Percentiles rank a stretch among this genome's conserved stretches.
These are phyloP conservation scores for Entonaema liquescens DNA, from an alignment of 495 filamentous ascomycete species.

Conservation along the genomic window DNA sequence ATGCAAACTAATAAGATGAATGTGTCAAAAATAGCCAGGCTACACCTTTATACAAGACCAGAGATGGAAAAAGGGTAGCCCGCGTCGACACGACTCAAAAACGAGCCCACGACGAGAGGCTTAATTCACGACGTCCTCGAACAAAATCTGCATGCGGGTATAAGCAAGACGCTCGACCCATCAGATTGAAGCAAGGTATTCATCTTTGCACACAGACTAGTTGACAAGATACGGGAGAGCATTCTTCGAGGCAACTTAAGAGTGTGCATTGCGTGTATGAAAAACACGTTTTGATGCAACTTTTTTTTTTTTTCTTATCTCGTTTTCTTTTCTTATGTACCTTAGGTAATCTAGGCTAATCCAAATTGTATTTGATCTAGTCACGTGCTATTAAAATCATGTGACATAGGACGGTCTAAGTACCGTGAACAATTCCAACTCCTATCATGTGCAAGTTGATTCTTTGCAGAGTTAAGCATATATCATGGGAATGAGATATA, in stretches of 20 bases:
- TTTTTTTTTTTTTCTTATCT: neutral
- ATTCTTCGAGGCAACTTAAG: conserved; percentile 87
- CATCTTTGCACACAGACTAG: conserved; percentile 95
- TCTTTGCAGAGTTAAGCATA: too few relatives aligned
- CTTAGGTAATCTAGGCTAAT: too few relatives aligned
- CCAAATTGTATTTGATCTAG: too few relatives aligned
- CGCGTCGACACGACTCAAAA: conserved; percentile 24
- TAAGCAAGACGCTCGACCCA: conserved; percentile 55
- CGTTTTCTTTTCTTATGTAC: too few relatives aligned
- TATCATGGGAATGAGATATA: too few relatives aligned
- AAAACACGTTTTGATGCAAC: neutral
- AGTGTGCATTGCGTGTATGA: conserved; percentile 67
- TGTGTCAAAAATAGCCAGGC: conserved; percentile 34
- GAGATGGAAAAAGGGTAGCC: conserved; percentile 26
- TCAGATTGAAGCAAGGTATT: conserved; percentile 54
- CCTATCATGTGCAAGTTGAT: too few relatives aligned
- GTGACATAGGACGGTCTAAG: too few relatives aligned
- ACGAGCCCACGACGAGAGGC: conserved; percentile 25
- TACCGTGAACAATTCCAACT: too few relatives aligned
- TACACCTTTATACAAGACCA: conserved; percentile 24
- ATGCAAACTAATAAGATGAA: too few relatives aligned
- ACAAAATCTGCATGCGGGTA: conserved; percentile 35
- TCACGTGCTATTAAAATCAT: too few relatives aligned
- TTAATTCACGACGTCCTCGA: conserved; percentile 41
- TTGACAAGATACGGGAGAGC: conserved; percentile 80